These are phyloP conservation scores for Colletotrichum musae DNA, from an alignment of 2,329 filamentous ascomycete species.

Conservation along the genomic window DNA sequence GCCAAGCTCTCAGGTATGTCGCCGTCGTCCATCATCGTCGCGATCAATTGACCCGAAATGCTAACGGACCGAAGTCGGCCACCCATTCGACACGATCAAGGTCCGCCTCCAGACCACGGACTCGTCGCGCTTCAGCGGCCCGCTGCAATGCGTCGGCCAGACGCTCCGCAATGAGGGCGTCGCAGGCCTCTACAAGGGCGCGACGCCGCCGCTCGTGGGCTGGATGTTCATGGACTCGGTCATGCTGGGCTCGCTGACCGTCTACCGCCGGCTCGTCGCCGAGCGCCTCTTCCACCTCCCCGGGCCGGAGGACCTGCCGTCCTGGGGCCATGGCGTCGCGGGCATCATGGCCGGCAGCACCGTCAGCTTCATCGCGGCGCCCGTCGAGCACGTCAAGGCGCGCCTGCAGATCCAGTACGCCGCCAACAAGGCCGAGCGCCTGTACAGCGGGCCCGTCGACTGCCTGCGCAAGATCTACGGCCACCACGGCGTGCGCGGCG, in stretches of 20 bases:
- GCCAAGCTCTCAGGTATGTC: slow-evolving; percentile 81
- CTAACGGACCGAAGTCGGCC: slow-evolving; percentile 63
- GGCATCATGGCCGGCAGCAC: slow-evolving; percentile 90
- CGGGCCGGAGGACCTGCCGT: slow-evolving; percentile 68
- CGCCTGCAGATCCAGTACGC: slow-evolving; percentile 95
- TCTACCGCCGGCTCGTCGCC: slow-evolving; percentile 88
- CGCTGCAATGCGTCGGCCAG: slow-evolving; percentile 86
- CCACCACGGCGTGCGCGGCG: slow-evolving; percentile 81
- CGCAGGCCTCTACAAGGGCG: slow-evolving; percentile 92
- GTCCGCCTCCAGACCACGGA: slow-evolving; percentile 93
- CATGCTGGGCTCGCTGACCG: slow-evolving; percentile 92
- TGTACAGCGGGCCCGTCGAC: slow-evolving; percentile 91
- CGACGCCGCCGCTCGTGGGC: slow-evolving; percentile 90
- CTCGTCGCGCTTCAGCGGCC: slow-evolving; percentile 83
- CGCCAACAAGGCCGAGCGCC: slow-evolving; percentile 79
- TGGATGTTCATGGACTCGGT: slow-evolving; percentile 97
- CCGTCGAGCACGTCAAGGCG: slow-evolving; percentile 95
- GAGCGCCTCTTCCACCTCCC: slow-evolving; percentile 79
- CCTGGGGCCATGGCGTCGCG: slow-evolving; percentile 87
- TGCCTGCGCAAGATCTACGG: slow-evolving; percentile 79
- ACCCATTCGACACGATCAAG: slow-evolving; percentile 96
- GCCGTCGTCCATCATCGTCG: background rate
- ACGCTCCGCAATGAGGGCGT: slow-evolving; percentile 90
- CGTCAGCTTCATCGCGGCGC: slow-evolving; percentile 92
- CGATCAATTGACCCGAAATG: background rate